Evolutionary conservation across 805 yeast genomes (phyloP).

Genomic region (Kuraishia molischiana): DNA sequence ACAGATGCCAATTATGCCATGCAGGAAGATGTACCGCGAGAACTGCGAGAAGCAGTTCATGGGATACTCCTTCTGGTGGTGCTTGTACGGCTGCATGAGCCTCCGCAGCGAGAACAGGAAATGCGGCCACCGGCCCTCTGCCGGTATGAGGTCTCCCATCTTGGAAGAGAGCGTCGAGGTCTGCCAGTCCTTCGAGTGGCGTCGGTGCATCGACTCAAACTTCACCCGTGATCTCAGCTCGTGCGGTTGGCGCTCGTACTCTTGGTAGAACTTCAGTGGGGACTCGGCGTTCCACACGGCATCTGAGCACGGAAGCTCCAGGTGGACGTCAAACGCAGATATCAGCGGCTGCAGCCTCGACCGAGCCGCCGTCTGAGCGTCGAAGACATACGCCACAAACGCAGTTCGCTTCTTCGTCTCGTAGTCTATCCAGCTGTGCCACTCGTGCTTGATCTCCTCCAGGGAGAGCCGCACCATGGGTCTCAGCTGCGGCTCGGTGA

Average conservation of each 20-base stretch:
- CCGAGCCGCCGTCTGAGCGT: slow-evolving; percentile 28
- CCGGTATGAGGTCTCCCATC: slow-evolving; percentile 8
- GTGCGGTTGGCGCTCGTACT: slow-evolving; percentile 18
- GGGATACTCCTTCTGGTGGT: slow-evolving; percentile 21
- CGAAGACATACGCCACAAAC: slow-evolving; percentile 30
- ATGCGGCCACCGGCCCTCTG: slow-evolving; percentile 24
- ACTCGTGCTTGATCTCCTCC: slow-evolving; percentile 9
- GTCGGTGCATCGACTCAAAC: not conserved
- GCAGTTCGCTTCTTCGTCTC: slow-evolving; percentile 34
- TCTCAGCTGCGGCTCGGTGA: slow-evolving; percentile 7
- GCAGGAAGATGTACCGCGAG: slow-evolving; percentile 25
- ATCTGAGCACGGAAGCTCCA: slow-evolving; percentile 36
- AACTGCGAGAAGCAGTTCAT: slow-evolving; percentile 25
- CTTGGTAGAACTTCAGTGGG: slow-evolving; percentile 12
- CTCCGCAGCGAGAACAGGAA: slow-evolving; percentile 23
- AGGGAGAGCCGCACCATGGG: not conserved
- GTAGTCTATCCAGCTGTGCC: slow-evolving; percentile 36
- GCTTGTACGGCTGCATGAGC: slow-evolving; percentile 20
- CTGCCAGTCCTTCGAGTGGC: not conserved
- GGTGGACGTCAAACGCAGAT: slow-evolving; percentile 30
- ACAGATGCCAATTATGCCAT: slow-evolving; percentile 23
- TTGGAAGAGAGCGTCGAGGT: slow-evolving; percentile 11
- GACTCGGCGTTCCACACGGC: slow-evolving; percentile 29
- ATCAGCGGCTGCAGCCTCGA: slow-evolving; percentile 21
- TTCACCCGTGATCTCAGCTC: slow-evolving; percentile 7